Conservation (phyloP, 768 basidiomycete species). For the Daedalea quercina region DNA sequence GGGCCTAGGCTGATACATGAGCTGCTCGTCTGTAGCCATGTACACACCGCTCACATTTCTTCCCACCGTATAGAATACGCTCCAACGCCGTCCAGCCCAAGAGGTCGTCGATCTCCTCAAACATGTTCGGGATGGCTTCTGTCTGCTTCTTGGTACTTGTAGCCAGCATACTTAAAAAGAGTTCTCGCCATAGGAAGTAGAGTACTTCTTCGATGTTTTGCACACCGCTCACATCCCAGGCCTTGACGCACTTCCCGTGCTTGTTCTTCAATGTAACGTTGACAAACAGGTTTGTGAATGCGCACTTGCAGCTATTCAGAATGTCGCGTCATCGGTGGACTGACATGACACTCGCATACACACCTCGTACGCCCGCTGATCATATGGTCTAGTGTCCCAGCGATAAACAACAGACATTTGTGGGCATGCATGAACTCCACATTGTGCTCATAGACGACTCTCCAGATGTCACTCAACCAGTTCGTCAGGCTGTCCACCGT, state of each 20-base stretch:
- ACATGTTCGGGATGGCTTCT: slow-evolving; percentile 40
- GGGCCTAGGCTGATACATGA: slow-evolving; percentile 5
- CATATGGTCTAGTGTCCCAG: slow-evolving; percentile 40
- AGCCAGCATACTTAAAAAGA: slow-evolving; percentile 51
- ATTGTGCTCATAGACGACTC: slow-evolving; percentile 49
- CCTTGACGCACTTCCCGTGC: slow-evolving; percentile 39
- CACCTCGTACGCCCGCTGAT: slow-evolving; percentile 33
- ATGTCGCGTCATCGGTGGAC: neutral
- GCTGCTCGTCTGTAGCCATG: neutral
- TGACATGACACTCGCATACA: neutral
- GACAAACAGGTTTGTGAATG: slow-evolving; percentile 39
- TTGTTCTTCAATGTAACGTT: slow-evolving; percentile 38
- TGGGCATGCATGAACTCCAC: slow-evolving; percentile 48
- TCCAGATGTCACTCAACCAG: slow-evolving; percentile 68
- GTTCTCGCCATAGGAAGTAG: slow-evolving; percentile 67
- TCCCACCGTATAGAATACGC: slow-evolving; percentile 49
- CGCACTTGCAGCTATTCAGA: slow-evolving; percentile 46
- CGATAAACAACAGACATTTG: slow-evolving; percentile 45
- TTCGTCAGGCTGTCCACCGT: slow-evolving; percentile 43
- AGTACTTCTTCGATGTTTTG: slow-evolving; percentile 38
- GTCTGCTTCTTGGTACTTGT: slow-evolving; percentile 23
- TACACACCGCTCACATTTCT: slow-evolving; percentile 26
- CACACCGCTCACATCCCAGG: slow-evolving; percentile 42
- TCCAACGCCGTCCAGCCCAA: slow-evolving; percentile 48
- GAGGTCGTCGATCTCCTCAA: slow-evolving; percentile 48